Evolutionary conservation across 805 yeast species (phyloP), one percentile per base, ranked within the genome.

Genomic region (Saturnispora saitoi): DNA sequence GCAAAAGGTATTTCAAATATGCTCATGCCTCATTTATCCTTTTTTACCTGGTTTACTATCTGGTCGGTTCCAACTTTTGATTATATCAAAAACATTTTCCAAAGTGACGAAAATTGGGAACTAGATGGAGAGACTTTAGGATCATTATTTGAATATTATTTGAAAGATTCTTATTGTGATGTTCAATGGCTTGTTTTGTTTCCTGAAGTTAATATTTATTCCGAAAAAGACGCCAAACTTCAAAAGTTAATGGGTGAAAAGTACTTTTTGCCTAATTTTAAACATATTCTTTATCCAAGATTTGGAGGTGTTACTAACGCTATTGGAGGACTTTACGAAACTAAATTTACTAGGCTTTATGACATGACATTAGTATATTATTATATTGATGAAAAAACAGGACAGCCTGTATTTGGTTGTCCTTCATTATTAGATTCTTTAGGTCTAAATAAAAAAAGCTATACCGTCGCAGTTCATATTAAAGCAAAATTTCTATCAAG

Each of bases 131-230:
- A 60, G 47, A 62, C 58, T 54, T 58, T 49, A 47, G 60, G 45
- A 3, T 49, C 56, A 3, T 59, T 70, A 22, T 75, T 77, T 51
- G 61, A 62, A 8, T 57, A 61, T 19, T 56, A 72, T 19, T 29
- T 69, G 4, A 56, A 53, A 12, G 38, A 34, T 17, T 34, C 38
- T 34, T 22, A 34, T 30, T 37, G 43, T n/a, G 59, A 56, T n/a
- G 70, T 48, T 5, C 57, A 62, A 54, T 81, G 95, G 86, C 56
- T 88, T 0, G 79, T 81, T 0, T 54, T 86, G 8, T 89, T 89
- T 55, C 97, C 97, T 0, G 97, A 90, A 63, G 96, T 86, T 4
- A 85, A 84, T 57, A 76, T 84, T 7, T 75, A 77, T 62, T 76
- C 81, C 0, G 68, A 73, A 10, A 73, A 73, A 32, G 71, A 71